A percentile compares a stretch with the other conserved stretches of the same genome.
Conservation (phyloP, 2,329 filamentous ascomycete genomes). For the Lecanosticta acicola region DNA sequence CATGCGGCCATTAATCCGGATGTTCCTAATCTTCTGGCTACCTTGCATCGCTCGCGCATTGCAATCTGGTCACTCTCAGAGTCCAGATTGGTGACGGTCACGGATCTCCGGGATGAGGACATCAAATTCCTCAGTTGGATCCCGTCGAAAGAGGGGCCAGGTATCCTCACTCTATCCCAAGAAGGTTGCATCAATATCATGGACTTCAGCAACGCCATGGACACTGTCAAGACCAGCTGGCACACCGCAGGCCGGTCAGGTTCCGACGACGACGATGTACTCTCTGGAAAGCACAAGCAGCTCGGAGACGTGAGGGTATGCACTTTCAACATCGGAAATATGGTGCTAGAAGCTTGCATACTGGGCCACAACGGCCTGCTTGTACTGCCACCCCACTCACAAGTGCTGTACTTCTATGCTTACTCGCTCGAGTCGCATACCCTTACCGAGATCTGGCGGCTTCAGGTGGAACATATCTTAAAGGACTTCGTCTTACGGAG, state of each 20-base stretch:
- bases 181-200: slow-evolving; percentile 3
- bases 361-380: slow-evolving; percentile 24
- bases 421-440: slow-evolving; percentile 14
- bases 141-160: background rate
- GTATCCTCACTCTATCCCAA: background rate
- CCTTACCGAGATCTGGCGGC: slow-evolving; percentile 18
- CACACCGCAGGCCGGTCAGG: background rate
- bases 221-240: slow-evolving; percentile 1
- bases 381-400: slow-evolving; percentile 17
- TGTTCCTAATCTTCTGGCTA: slow-evolving; percentile 11
- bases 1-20: slow-evolving; percentile 12
- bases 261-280: slow-evolving; percentile 15
- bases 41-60: slow-evolving; percentile 10
- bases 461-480: slow-evolving; percentile 14
- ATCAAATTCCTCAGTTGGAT: background rate
- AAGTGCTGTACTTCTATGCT: slow-evolving; percentile 20
- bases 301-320: background rate
- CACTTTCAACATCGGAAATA: slow-evolving; percentile 7
- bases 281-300: slow-evolving; percentile 21
- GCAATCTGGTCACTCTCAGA: slow-evolving; percentile 10
- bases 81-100: background rate
- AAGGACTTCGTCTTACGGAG: slow-evolving; percentile 16
- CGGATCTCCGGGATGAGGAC: background rate
- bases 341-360: slow-evolving; percentile 12
- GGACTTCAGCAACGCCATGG: slow-evolving; percentile 8